Base-by-base conservation (phyloP, 164 flowering plant genomes). In the Magnolia sinica region DNA sequence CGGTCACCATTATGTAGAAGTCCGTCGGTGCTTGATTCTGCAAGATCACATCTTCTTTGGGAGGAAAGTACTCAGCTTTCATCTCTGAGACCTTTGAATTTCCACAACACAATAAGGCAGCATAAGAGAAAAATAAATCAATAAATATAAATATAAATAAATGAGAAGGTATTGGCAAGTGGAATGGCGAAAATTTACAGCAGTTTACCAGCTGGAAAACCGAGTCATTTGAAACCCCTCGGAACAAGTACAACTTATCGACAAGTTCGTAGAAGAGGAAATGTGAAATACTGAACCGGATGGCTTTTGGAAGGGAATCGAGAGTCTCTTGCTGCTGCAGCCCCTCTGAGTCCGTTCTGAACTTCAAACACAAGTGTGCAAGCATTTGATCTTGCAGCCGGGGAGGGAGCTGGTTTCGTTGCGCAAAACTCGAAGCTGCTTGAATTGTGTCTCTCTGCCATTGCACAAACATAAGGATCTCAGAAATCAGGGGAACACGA, bases 21-120 rank as follows among this genome's bases (percentile, higher is more conserved):
- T 95, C 99, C 20, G 97, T 93, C 2, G 99, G 98, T 58, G 98
- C 96, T 87, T 95, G 98, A 82, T 95, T 95, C 80, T 92, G 98
- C 83, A 95, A 86, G 75, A 93, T 92, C 49, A 93, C 90, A 80
- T 95, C 98, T 86, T 92, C 97, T 80, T 89, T 93, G n/a, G 99
- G 97, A 71, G 97, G 93, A 79, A 90, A 95, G 78, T 90, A 95
- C 83, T 93, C 98, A 2, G 96, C 91, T 85, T 91, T 95, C 97
- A 93, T 93, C 83, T 92, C 98, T 3, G 98, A 92, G 52, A 95
- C 97, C 98, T 94, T 76, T 20, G 72, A 71, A 65, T 69, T 72
- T 55, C 20, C 14, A 19, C 20, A 52, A 74, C 8, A 13, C 20
- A 52, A 74, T 13, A 10, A 61, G 75, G 61, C 13, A 20, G 49